Base-by-base conservation (phyloP, 73 alveolate species). In the Durusdinium trenchii region DNA sequence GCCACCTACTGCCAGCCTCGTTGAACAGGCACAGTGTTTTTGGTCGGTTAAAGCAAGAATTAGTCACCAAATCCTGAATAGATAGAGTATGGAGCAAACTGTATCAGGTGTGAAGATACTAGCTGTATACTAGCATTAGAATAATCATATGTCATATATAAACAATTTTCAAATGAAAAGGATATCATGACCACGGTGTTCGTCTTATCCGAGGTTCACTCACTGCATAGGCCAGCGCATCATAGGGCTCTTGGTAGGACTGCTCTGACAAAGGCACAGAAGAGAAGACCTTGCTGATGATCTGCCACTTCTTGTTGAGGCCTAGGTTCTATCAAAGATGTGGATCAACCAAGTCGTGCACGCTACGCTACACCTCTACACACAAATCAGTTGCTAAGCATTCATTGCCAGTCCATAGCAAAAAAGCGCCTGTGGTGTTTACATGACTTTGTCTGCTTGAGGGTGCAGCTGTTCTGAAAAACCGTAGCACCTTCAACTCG, bases 221-320 rank as follows among this genome's bases (percentile, higher is more conserved):
- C 38, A 18, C 35, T 0, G 54, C 14, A n/a, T 26, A 75, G 28
- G 85, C 38, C 57, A 75, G 38, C 54, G 50, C 51, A 75, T 75
- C 85, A 32, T 38, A 18, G 35, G 46, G 51, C 42, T 75, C 85
- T 52, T 16, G 16, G 51, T 75, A 36, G 85, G 85, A 75, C 6
- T 14, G 85, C 85, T 75, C 85, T n/a, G 51, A 14, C 85, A 75
- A 40, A 3, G 85, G 54, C 85, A 75, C 85, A 18, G 85, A 75
- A 52, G 54, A 38, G n/a, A 75, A 75, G 57, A 75, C 85, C 35
- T 75, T 75, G 85, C 85, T 75, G 51, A 75, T 75, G 85, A 75
- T 75, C 85, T 75, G 85, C 85, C 85, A 75, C 38, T 75, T 75
- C 46, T 52, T 52, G 35, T 75, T 73, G 14, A 12, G 38, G 9